Evolutionary conservation across 371 early-diverging fungal species (phyloP).

Genomic region (Thermomucor indicae-seudaticae): DNA sequence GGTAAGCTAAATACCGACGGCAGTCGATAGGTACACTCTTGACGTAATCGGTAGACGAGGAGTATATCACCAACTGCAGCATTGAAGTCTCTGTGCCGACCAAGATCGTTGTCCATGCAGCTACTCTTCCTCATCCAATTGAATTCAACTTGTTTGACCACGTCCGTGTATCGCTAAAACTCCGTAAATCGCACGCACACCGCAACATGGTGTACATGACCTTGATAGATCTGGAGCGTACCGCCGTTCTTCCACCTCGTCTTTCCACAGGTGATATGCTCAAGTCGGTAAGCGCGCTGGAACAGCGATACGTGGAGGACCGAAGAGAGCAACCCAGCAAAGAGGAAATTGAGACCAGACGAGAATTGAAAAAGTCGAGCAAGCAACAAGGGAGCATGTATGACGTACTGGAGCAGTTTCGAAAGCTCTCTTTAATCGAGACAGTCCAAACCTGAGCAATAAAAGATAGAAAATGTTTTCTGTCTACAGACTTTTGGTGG

Average conservation of each 20-base stretch:
- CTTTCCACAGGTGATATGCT: slow-evolving; percentile 10
- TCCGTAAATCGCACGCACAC: slow-evolving; percentile 58
- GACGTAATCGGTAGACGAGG: slow-evolving; percentile 12
- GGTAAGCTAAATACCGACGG: slow-evolving; percentile 9
- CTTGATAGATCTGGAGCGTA: slow-evolving; percentile 43
- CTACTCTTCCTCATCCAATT: slow-evolving; percentile 33
- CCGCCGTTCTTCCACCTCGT: slow-evolving; percentile 1
- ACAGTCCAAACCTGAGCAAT: too few relatives aligned
- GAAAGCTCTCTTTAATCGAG: slow-evolving; percentile 11
- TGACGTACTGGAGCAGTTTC: slow-evolving; percentile 16
- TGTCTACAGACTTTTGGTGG: too few relatives aligned
- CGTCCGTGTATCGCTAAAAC: slow-evolving; percentile 52
- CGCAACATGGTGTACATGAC: slow-evolving; percentile 61
- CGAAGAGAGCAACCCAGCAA: neutral
- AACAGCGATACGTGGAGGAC: neutral
- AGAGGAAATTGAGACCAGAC: slow-evolving; percentile 12
- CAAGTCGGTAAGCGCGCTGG: slow-evolving; percentile 4
- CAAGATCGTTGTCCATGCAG: slow-evolving; percentile 10
- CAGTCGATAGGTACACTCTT: neutral
- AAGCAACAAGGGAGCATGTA: slow-evolving; percentile 13
- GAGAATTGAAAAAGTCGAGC: slow-evolving; percentile 8
- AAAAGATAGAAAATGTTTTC: too few relatives aligned
- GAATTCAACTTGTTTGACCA: slow-evolving; percentile 55
- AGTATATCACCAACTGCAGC: slow-evolving; percentile 22
- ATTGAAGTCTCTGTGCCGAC: slow-evolving; percentile 14